A percentile compares a stretch with the other conserved stretches of the same genome.
These are phyloP conservation scores for Fusarium protoensiforme DNA, from an alignment of 2,329 filamentous ascomycete genomes.

Conservation along the genomic window DNA sequence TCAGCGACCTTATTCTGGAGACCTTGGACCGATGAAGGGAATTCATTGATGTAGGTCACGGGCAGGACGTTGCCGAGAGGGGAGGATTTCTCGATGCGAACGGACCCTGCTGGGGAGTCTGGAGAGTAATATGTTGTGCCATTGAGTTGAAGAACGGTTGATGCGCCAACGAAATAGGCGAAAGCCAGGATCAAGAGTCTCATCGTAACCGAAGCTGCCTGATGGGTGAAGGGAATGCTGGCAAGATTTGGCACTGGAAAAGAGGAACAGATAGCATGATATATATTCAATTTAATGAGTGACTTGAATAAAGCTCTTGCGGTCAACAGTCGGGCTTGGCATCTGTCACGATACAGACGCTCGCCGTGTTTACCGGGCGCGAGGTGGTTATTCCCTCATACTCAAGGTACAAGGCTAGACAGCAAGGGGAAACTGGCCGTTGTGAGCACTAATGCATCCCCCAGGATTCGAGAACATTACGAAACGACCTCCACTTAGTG, in stretches of 20 bases:
- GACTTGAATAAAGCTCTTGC: not conserved
- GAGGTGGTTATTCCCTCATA: not conserved
- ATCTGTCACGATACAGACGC: not conserved
- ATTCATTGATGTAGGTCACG: not conserved
- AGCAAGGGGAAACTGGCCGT: not conserved
- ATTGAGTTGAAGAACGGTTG: not conserved
- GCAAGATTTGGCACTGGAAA: not conserved
- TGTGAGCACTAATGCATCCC: not conserved
- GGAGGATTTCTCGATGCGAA: not conserved
- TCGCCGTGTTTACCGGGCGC: not conserved
- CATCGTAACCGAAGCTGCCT: not conserved
- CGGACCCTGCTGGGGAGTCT: not conserved
- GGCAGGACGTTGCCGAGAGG: not conserved
- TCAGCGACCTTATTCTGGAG: not conserved
- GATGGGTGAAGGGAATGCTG: not conserved
- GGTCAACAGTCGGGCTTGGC: not conserved
- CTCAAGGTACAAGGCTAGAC: not conserved
- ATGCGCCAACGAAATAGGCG: not conserved
- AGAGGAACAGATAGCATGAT: not conserved
- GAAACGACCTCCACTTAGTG: not conserved
- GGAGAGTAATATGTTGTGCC: not conserved
- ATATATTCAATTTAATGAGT: not conserved
- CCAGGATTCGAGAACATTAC: not conserved
- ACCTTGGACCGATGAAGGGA: not conserved
- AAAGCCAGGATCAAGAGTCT: not conserved